Evolutionary conservation across 164 flowering plant species (phyloP).

Genomic region (Akebia trifoliata): DNA sequence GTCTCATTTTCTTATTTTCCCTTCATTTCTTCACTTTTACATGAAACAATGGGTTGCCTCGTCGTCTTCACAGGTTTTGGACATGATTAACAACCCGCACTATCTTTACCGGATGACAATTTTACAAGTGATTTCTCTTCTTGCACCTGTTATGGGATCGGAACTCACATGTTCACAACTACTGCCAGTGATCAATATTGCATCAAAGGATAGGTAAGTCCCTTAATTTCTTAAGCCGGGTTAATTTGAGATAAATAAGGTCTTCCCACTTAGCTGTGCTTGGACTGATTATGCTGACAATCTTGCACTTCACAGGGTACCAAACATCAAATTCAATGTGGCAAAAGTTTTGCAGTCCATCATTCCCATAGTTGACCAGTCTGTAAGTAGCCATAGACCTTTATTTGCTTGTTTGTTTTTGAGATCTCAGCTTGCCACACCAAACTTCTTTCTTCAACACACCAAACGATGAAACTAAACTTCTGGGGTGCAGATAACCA

Average conservation of each 20-base stretch:
- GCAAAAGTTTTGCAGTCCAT: constrained; percentile 83
- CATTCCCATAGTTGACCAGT: constrained; percentile 64
- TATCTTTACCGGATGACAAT: constrained; percentile 89
- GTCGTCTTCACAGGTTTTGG: constrained; percentile 53
- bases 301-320: constrained; percentile 56
- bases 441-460: too few relatives aligned
- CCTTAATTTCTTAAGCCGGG: neutral
- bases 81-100: constrained; percentile 75
- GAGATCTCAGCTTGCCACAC: neutral
- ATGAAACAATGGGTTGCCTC: neutral
- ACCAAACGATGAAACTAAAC: too few relatives aligned
- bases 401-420: neutral
- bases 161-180: constrained; percentile 88
- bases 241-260: neutral
- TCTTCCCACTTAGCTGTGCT: too few relatives aligned
- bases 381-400: constrained; percentile 44
- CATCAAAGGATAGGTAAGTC: constrained; percentile 77
- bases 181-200: constrained; percentile 63
- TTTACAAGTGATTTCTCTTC: constrained; percentile 72
- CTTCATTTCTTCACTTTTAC: neutral
- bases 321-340: constrained; percentile 82
- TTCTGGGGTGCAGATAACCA: too few relatives aligned
- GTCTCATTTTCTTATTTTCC: neutral
- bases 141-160: constrained; percentile 92
- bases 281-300: neutral